phyloP scores from a whole-genome alignment of 2,329 filamentous ascomycete species.

The Phyllosticta citribraziliensis region DNA sequence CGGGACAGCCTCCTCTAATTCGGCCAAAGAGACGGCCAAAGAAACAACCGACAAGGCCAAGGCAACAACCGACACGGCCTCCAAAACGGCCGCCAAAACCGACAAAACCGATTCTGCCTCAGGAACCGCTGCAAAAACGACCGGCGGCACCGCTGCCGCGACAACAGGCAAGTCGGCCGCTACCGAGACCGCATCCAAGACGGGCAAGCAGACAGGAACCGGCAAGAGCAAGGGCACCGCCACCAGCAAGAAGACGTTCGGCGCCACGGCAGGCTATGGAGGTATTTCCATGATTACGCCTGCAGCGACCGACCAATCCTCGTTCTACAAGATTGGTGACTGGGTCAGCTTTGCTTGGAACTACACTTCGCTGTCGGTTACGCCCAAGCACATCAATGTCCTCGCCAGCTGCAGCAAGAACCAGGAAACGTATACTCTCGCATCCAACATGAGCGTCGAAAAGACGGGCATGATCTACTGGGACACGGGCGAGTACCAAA shows the following conservation, averaged over 20 bases:
- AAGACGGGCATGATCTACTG: conserved; percentile 46
- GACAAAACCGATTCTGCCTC: neutral
- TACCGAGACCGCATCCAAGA: neutral
- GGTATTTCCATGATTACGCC: conserved; percentile 55
- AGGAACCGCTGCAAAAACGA: neutral
- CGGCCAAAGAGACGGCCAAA: neutral
- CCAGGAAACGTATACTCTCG: conserved; percentile 51
- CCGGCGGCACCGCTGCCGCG: neutral
- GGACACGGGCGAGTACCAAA: conserved; percentile 49
- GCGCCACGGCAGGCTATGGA: conserved; percentile 36
- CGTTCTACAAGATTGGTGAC: conserved; percentile 56
- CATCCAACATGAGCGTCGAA: conserved; percentile 46
- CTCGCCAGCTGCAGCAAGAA: conserved; percentile 52
- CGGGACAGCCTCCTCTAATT: neutral
- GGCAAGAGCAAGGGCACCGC: neutral
- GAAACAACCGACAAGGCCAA: neutral
- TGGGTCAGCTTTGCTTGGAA: conserved; percentile 58
- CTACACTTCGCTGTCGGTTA: conserved; percentile 53
- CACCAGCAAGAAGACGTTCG: conserved; percentile 4
- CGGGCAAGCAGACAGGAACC: conserved; percentile 4
- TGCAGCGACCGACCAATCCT: conserved; percentile 35
- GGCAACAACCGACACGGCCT: neutral
- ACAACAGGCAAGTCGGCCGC: neutral
- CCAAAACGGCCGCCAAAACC: neutral
- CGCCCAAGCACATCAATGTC: conserved; percentile 51